Evolutionary conservation across 768 basidiomycete genomes (phyloP).

Genomic region (Tylopilus vinaceipallidus): DNA sequence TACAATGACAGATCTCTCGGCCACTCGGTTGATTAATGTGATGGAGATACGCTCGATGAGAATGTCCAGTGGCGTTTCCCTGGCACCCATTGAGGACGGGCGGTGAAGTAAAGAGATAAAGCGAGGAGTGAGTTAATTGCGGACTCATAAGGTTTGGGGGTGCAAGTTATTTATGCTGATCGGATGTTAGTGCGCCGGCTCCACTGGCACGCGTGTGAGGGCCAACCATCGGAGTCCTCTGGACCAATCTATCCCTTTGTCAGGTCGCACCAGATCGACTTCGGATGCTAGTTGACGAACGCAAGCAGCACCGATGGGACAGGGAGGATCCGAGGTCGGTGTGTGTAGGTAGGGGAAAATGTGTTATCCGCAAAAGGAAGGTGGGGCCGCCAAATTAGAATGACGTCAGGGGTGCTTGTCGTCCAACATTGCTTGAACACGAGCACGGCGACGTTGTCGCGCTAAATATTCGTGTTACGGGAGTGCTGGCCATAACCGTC

Average conservation of each 20-base stretch:
- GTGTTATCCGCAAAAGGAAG: constrained; percentile 4
- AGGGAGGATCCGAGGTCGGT: neutral
- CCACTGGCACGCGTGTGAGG: neutral
- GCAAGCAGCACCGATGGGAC: neutral
- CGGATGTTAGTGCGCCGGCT: neutral
- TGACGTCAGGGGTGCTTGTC: constrained; percentile 26
- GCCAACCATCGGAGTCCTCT: too few relatives aligned
- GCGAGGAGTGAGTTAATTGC: too few relatives aligned
- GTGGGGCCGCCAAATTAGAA: constrained; percentile 6
- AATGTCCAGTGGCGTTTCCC: too few relatives aligned
- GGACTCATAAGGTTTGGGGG: neutral
- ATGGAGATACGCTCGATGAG: too few relatives aligned
- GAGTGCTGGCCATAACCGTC: constrained; percentile 7
- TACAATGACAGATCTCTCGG: too few relatives aligned
- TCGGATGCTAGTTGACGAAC: neutral
- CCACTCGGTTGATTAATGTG: too few relatives aligned
- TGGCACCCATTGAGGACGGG: too few relatives aligned
- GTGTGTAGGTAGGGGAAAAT: neutral
- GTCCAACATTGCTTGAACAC: neutral
- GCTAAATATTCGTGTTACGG: constrained; percentile 5
- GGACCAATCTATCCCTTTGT: neutral
- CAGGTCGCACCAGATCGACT: neutral
- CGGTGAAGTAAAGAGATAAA: too few relatives aligned
- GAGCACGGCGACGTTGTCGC: neutral
- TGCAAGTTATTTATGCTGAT: constrained; percentile 2